Conservation (phyloP, 441 rosid species). For the Adansonia madagascariensis region DNA sequence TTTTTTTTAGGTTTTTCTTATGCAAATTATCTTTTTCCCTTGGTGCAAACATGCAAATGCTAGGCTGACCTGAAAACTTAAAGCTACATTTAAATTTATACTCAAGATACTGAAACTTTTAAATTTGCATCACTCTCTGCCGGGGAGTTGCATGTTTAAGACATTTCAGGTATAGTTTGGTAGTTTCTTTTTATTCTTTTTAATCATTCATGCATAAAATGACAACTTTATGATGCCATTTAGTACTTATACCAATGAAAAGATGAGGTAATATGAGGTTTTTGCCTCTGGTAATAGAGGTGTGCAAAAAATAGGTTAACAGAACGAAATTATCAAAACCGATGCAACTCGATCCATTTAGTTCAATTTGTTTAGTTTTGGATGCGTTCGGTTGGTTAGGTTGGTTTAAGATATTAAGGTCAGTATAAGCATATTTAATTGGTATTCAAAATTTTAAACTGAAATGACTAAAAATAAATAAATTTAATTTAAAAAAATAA, state of each 20-base stretch:
- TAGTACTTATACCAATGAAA: not conserved
- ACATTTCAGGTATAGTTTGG: not conserved
- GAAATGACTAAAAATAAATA: no score
- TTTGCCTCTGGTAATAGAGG: not conserved
- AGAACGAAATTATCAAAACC: no score
- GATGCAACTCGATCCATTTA: no score
- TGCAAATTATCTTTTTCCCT: constrained; percentile 32
- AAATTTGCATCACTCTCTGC: constrained; percentile 9
- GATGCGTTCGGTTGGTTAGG: no score
- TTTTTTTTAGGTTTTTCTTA: not conserved
- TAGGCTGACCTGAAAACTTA: constrained; percentile 25
- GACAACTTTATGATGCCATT: not conserved
- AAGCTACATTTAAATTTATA: constrained; percentile 11
- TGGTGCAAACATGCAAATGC: constrained; percentile 30
- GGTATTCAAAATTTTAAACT: no score
- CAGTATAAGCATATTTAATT: no score
- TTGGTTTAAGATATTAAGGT: no score
- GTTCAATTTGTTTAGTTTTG: no score
- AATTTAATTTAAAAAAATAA: no score
- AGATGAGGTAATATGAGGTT: not conserved
- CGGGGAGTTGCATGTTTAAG: not conserved
- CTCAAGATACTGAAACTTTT: constrained; percentile 9
- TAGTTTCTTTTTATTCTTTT: not conserved
- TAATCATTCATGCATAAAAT: not conserved
- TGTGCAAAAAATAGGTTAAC: no score